Evolutionary conservation across 768 basidiomycete genomes (phyloP).

Genomic region (Mycena polygramma): DNA sequence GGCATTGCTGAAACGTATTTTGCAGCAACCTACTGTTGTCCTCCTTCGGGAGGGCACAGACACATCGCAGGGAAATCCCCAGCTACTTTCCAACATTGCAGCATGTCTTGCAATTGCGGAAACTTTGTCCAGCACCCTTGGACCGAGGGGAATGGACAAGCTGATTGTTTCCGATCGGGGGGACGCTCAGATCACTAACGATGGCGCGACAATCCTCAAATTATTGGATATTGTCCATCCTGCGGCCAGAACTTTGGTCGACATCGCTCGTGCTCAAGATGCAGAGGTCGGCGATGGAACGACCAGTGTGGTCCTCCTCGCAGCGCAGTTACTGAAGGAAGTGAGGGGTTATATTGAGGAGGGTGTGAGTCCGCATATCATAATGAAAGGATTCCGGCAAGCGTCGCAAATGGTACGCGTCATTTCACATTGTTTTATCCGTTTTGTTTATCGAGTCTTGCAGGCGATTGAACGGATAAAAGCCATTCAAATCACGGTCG

Average conservation of each 20-base stretch:
- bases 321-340: slow-evolving; percentile 95
- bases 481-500: slow-evolving; percentile 89
- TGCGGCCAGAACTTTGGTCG: slow-evolving; percentile 96
- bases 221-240: slow-evolving; percentile 98
- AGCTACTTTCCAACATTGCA: slow-evolving; percentile 94
- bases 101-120: slow-evolving; percentile 95
- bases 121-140: slow-evolving; percentile 94
- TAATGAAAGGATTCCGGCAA: slow-evolving; percentile 95
- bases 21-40: slow-evolving; percentile 96
- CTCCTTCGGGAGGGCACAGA: slow-evolving; percentile 97
- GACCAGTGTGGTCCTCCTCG: slow-evolving; percentile 94
- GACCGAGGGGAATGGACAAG: slow-evolving; percentile 99
- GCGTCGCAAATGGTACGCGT: slow-evolving; percentile 85
- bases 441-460: slow-evolving; percentile 15
- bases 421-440: slow-evolving; percentile 22
- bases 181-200: slow-evolving; percentile 98
- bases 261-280: slow-evolving; percentile 98
- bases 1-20: slow-evolving; percentile 37
- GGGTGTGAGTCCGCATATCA: slow-evolving; percentile 96
- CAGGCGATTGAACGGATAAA: slow-evolving; percentile 91
- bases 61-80: slow-evolving; percentile 93
- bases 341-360: slow-evolving; percentile 93
- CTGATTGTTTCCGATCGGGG: slow-evolving; percentile 94
- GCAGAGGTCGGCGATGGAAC: slow-evolving; percentile 99
- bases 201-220: slow-evolving; percentile 98